Evolutionary conservation across 225 moss, liverwort and hornwort species (phyloP), one percentile per base, ranked within the genome.

Genomic region (Climacium dendroides): DNA sequence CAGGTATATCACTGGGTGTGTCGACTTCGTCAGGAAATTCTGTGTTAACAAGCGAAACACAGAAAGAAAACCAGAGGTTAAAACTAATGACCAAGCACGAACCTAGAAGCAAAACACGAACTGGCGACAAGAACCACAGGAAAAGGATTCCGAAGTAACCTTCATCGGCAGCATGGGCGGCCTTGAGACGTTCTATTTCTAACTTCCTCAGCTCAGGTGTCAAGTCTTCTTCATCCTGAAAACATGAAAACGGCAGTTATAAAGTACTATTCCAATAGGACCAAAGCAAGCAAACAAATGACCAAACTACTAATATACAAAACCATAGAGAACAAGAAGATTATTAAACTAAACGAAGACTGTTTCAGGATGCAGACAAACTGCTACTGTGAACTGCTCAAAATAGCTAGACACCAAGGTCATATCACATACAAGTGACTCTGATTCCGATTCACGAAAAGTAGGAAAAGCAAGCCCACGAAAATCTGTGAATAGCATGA

Each of bases 1-100:
- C 99, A 84, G 94, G 90, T 77, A 88, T 64, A 85, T 97, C 95
- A 61, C 87, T 92, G 22, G 99, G 99, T 60, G 97, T 99, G 84
- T 99, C 99, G 76, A 99, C 93, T 90, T 97, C 99, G 87, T 99
- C 99, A 61, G 99, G 99, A 87, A 99, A 99, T 82, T 99, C 99
- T 98, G 92, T 69, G 85, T 10, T 47, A 53, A 65, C 67, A 85
- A 77, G 34, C 37, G 73, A 35, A 65, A 85, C 13, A 83, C 18
- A 83, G 39, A 84, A 61, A 86, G 55, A 39, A 41, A 80, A 79
- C 15, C 62, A 50, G 74, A 43, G 30, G 81, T 89, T 59, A 78
- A 30, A 83, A 62, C 10, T 48, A 32, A 43, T 37, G 9, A 72
- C 8, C 65, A 87, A 81, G 71, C 59, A 59, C 39, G 28, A 75